Conservation (phyloP, 108 stramenopile species). For the Nitzschia inconspicua region DNA sequence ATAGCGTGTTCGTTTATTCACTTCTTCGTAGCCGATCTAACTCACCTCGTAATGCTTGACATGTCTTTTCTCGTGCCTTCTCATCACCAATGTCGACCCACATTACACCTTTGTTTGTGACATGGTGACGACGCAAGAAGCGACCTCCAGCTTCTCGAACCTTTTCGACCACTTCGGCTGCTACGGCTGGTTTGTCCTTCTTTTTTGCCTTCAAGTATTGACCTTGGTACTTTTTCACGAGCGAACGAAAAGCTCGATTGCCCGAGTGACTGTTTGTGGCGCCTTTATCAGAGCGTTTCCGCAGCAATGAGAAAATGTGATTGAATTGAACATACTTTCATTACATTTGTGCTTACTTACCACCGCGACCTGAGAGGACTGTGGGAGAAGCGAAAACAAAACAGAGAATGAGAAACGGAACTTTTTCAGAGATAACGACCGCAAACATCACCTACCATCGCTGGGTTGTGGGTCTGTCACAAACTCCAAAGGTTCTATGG, state of each 20-base stretch:
- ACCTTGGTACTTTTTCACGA: slow-evolving; percentile 59
- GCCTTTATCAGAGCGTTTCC: too few species aligned
- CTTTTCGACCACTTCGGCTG: slow-evolving; percentile 39
- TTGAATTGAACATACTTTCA: too few species aligned
- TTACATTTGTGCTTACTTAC: too few species aligned
- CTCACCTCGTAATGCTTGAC: slow-evolving; percentile 60
- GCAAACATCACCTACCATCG: slow-evolving; percentile 10
- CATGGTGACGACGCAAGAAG: slow-evolving; percentile 33
- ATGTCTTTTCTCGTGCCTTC: slow-evolving; percentile 46
- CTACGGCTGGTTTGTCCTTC: slow-evolving; percentile 75
- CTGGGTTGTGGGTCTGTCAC: slow-evolving; percentile 19
- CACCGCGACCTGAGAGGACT: slow-evolving; percentile 32
- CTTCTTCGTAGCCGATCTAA: too few species aligned
- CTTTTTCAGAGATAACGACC: not conserved
- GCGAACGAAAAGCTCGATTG: slow-evolving; percentile 60
- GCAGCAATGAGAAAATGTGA: too few species aligned
- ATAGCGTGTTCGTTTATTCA: too few species aligned
- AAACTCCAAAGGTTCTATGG: slow-evolving; percentile 6
- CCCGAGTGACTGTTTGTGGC: slow-evolving; percentile 73
- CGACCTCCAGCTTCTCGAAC: slow-evolving; percentile 51
- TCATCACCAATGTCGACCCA: slow-evolving; percentile 61
- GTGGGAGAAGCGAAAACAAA: not conserved
- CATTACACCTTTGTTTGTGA: slow-evolving; percentile 15
- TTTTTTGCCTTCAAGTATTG: slow-evolving; percentile 70
- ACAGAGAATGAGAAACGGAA: not conserved